Base-by-base conservation (phyloP, 331 rosid genomes). In the Cydonia oblonga region DNA sequence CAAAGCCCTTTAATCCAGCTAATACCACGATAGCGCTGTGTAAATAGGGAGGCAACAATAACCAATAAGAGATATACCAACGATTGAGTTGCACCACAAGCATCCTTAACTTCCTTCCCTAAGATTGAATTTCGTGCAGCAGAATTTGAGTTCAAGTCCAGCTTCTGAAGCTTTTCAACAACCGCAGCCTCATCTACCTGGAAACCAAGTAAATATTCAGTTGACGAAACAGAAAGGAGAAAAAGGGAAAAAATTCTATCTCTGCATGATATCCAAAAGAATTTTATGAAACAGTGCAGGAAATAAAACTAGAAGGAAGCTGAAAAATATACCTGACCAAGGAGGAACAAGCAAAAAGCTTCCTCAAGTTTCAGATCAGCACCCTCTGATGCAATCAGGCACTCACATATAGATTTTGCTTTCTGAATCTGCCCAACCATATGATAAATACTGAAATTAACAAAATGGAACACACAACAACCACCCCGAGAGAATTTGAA, bases 311-410 rank as follows among this genome's bases (percentile, higher is more conserved):
- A 46, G 51, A 33, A 69, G 73, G 60, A 75, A 40, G 24, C 58
- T 65, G 44, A 78, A 23, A 25, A 14, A 44, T 49, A 57, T 83
- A 91, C 98, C 91, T 87, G 88, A 66, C 96, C 96, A 75, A 95
- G 92, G 81, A 95, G 93, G 78, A 88, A 90, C 59, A 70, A 71
- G 76, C 97, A 91, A 78, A 95, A 82, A 54, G 90, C 83, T 70
- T 91, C 97, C 81, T 91, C 99, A 69, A 91, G 83, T 84, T 91
- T 95, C 83, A 95, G 80, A 90, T 89, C 90, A 59, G 85, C 71
- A 60, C 96, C 96, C 75, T 91, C 97, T 22, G 99, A 90, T 72
- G 85, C 85, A 32, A 79, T 82, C 80, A 95, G 79, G 82, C 97
- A 88, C 82, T 95, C 99, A 26, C 96, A 86, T 68, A 95, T 88